These are phyloP conservation scores for Hibiscus syriacus DNA, from an alignment of 345 rosid species.

Conservation along the genomic window DNA sequence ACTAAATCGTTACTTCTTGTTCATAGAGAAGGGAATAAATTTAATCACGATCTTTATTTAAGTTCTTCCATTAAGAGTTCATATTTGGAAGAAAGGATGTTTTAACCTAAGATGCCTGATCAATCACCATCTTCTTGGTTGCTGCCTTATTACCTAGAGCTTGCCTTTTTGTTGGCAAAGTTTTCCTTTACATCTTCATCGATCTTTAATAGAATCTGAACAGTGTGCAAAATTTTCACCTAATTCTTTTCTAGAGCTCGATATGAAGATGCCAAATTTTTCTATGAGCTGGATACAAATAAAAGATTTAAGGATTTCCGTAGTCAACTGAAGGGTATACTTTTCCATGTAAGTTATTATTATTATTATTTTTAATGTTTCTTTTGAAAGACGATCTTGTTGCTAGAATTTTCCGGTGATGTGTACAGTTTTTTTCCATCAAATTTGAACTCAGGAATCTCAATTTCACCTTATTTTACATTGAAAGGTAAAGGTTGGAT, in stretches of 20 bases:
- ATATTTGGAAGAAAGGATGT: neutral
- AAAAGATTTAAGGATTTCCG: conserved; percentile 65
- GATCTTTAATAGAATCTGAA: conserved; percentile 7
- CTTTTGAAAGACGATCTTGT: neutral
- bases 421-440: neutral
- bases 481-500: neutral
- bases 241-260: conserved; percentile 72
- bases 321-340: conserved; percentile 74
- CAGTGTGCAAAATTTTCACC: conserved; percentile 2
- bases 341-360: conserved; percentile 81
- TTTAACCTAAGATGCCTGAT: neutral
- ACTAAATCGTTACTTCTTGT: conserved; percentile 7
- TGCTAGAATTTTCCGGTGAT: neutral
- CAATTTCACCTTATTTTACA: neutral
- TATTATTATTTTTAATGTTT: neutral
- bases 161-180: neutral
- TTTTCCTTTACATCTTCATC: conserved; percentile 1
- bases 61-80: conserved; percentile 2
- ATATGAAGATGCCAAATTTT: conserved; percentile 94
- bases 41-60: neutral
- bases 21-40: neutral
- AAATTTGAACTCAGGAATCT: neutral
- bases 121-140: conserved; percentile 1
- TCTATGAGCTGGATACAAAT: conserved; percentile 76
- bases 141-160: neutral